phyloP scores from a whole-genome alignment of 2,329 filamentous ascomycete genomes.

The Trichophyton equinum region DNA sequence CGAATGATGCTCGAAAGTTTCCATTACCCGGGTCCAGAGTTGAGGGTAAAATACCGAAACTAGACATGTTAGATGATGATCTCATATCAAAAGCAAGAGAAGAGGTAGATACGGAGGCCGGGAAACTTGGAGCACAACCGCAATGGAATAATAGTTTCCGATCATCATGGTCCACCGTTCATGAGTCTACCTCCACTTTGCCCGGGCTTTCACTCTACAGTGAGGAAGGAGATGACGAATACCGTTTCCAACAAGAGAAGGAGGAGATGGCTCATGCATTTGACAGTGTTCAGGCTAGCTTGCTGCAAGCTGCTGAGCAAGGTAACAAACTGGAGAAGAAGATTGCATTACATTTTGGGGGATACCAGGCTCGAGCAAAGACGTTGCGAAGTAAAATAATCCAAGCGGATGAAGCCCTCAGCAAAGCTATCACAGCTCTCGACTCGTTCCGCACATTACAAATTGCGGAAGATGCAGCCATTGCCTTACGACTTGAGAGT shows the following conservation, averaged over 20 bases:
- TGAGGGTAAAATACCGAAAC: conserved; percentile 45
- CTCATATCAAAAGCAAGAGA: conserved; percentile 62
- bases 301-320: conserved; percentile 61
- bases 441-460: conserved; percentile 63
- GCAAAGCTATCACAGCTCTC: conserved; percentile 59
- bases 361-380: conserved; percentile 78
- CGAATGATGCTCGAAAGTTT: conserved; percentile 65
- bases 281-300: conserved; percentile 59
- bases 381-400: conserved; percentile 65
- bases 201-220: conserved; percentile 71
- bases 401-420: conserved; percentile 61
- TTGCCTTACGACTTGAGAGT: conserved; percentile 57
- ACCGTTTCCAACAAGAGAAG: conserved; percentile 43
- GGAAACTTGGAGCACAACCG: conserved; percentile 40
- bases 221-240: conserved; percentile 51
- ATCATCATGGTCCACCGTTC: conserved; percentile 40
- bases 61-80: conserved; percentile 57
- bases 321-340: conserved; percentile 90
- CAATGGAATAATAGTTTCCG: conserved; percentile 38
- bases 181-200: conserved; percentile 38
- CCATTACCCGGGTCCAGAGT: conserved; percentile 57
- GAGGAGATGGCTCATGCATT: conserved; percentile 57
- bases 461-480: conserved; percentile 65
- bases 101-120: conserved; percentile 59
- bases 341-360: conserved; percentile 71